Evolutionary conservation across 176 grass and related monocot species (phyloP).

Genomic region (Carex pumila): DNA sequence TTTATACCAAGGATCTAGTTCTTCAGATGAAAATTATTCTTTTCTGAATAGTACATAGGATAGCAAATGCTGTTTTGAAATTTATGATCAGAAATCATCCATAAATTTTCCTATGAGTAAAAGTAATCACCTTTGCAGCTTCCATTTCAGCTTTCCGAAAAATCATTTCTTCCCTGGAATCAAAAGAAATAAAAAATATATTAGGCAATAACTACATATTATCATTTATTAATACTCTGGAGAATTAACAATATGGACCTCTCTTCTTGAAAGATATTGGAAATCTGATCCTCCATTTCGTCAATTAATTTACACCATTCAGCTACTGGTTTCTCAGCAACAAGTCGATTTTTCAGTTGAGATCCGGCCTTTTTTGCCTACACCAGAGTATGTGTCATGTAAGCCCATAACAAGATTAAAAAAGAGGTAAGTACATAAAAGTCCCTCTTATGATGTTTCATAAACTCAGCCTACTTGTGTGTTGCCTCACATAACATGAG

Average conservation of each 20-base stretch:
- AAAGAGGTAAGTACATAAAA: background rate
- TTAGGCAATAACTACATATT: background rate
- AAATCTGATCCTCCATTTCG: constrained; percentile 81
- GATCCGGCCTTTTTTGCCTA: constrained; percentile 97
- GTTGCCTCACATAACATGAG: background rate
- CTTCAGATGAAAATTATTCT: background rate
- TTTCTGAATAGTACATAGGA: background rate
- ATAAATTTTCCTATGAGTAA: constrained; percentile 7
- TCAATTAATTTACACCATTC: constrained; percentile 84
- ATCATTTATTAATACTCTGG: background rate
- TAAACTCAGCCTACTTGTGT: background rate
- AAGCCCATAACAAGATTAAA: background rate
- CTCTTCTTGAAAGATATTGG: constrained; percentile 70
- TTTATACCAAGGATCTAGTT: background rate
- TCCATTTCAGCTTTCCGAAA: constrained; percentile 96
- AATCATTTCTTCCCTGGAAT: constrained; percentile 70
- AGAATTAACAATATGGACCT: constrained; percentile 30
- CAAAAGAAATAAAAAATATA: constrained; percentile 1
- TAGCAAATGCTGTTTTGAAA: background rate
- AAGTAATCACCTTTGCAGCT: constrained; percentile 51
- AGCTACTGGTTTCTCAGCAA: constrained; percentile 76
- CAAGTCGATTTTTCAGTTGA: constrained; percentile 76
- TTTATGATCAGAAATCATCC: background rate
- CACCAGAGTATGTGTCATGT: background rate
- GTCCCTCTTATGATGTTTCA: background rate